Evolutionary conservation across 768 basidiomycete genomes (phyloP), one percentile per base, ranked within the genome.

Genomic region (Lenzites betulinus): DNA sequence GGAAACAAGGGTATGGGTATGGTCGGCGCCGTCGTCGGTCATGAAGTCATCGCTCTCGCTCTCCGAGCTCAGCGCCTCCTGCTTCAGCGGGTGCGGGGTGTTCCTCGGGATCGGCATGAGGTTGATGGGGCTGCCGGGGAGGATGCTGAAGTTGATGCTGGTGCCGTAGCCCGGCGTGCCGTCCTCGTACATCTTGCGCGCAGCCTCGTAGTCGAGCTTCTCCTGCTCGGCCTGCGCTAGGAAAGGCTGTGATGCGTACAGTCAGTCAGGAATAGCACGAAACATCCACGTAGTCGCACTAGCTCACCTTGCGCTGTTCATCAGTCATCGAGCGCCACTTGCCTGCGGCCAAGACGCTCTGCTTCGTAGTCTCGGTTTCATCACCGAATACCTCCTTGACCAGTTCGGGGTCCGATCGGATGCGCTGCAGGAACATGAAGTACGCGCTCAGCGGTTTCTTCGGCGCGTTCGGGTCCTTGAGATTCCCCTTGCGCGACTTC

Each of bases 391-490:
- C 86, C 13, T 88, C 87, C 60, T 72, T 79, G 11, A 92, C 90
- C n/a, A 95, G 75, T 36, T 78, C 77, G 2, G 86, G 83, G 68
- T 91, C 86, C 54, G 90, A 88, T 61, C 95, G 82, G 66, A 97
- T 97, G 46, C 88, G 85, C 72, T 95, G 93, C 64, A 96, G 73
- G 79, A 95, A 97, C 87, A 95, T 91, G 65, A 97, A 96, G 70
- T 96, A 97, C 0, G 95, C 93, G 70, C 87, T 89, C 44, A 96
- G 83, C 7, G 95, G 95, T 71, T 96, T 96, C 85, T 94, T 95
- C 3, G 95, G 95, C 8, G 93, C 95, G 70, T 97, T 96, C 35
- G 94, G 94, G 72, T 97, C 94, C 78, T 95, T 96, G 76, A 97
- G 90, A 72, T 97, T 97, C 66, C 89, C 89, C 82, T 90, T 92